Evolutionary conservation across 192 early-diverging fungal genomes (phyloP), one percentile per base, ranked within the genome.

Genomic region (Mycoemilia scoparia): DNA sequence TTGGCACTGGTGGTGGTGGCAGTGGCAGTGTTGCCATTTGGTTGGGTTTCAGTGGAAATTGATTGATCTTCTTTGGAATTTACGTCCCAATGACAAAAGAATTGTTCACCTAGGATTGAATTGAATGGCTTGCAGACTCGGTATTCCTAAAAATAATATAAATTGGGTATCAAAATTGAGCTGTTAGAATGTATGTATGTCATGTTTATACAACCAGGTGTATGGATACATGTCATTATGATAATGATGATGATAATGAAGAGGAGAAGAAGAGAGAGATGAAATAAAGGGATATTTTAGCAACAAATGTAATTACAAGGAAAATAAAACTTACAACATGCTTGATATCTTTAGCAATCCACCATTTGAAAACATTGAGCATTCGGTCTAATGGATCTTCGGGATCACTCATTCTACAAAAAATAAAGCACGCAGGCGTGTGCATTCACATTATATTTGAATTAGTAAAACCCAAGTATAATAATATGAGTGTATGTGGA

Each of bases 41-140:
- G 39, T 17, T 25, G 22, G 8, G 30, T 30, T 21, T 15, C 21
- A 17, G 12, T 22, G 5, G 19, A 20, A 29, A 17, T n/a, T 3
- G 11, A 21, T 25, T 15, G 13, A 2, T 22, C 2, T 16, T 32
- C 14, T 4, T 13, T 35, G 12, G 27, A 21, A 10, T 43, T 46
- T 10, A 69, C 52, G 16, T 66, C 53, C 66, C 66, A 71, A 39
- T 56, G 46, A 51, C 69, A 69, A 24, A 51, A 56, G 39, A 68
- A 71, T 38, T 57, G 66, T 48, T 71, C 69, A 34, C 69, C 66
- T 6, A 71, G 43, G 14, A 71, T 43, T 15, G 66, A 68, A 40
- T 71, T 71, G 45, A 64, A 71, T 9, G 69, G 66, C 52, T 71
- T 71, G 29, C 67, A 1, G 72, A 51, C 35, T 75, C 76, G 1